Base-by-base conservation (phyloP, 208 protist genomes). In the Trypanosoma lewisi region DNA sequence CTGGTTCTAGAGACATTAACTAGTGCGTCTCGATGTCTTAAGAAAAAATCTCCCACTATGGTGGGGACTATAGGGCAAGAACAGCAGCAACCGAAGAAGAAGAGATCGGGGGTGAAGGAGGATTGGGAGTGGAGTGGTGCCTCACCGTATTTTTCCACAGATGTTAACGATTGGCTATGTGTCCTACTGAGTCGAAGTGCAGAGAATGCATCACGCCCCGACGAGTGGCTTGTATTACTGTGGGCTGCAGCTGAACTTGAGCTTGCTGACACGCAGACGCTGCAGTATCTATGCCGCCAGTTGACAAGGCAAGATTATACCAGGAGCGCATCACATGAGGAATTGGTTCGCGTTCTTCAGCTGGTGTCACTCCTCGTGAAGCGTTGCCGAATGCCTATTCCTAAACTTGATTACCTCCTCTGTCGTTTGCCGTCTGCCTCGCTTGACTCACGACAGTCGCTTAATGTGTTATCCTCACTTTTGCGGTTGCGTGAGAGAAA, bases 381-480 rank as follows among this genome's bases (percentile, higher is more conserved):
- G 61, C 82, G 86, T 0, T 88, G 89, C 64, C 81, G 89, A 52
- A 49, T 88, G 34, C 76, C 75, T 11, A 57, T 69, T 28, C 83
- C 82, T 0, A 77, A 78, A 31, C 54, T 91, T 3, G 67, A 86
- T 49, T 56, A 75, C 34, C 34, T 93, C 2, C 71, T 89, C 16
- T 82, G 64, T 23, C 70, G 54, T 53, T 63, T 92, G 9, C 60
- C 66, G 4, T 25, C 52, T 9, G 45, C 67, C 0, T 57, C 61
- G 4, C 73, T 95, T 6, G 71, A 48, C 23, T 30, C 72, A 23
- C 79, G 84, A 2, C 78, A 93, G 31, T 63, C 52, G 6, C 73
- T 95, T 7, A 48, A 67, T 17, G 81, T 95, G 14, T 73, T 95
- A 21, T 88, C 82, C 0, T 65, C 83, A 0, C 67, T 95, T 1